These are phyloP conservation scores for Trypanosoma brucei DNA, from an alignment of 208 protist species.

Conservation along the genomic window DNA sequence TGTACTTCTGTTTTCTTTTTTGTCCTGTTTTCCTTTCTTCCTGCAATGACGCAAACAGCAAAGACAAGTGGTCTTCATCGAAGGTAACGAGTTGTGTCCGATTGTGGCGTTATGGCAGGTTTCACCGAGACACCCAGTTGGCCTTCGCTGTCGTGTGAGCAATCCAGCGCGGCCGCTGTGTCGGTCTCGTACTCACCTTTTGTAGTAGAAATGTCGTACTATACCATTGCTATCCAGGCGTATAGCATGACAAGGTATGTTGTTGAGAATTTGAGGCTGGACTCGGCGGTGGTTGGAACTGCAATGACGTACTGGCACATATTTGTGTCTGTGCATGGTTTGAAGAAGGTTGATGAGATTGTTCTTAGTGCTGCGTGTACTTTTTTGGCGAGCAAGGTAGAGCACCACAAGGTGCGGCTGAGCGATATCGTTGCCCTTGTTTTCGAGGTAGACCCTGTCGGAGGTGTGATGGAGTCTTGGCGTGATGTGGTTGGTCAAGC, in stretches of 20 bases:
- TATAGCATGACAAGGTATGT: slow-evolving; percentile 73
- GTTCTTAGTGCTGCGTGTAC: slow-evolving; percentile 72
- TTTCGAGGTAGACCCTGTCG: slow-evolving; percentile 50
- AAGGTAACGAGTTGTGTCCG: too few species aligned
- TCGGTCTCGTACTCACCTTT: slow-evolving; percentile 7
- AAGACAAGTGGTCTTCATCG: too few species aligned
- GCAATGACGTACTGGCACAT: slow-evolving; percentile 85
- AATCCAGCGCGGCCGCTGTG: neutral
- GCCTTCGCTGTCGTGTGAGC: slow-evolving; percentile 13
- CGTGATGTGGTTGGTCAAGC: slow-evolving; percentile 58
- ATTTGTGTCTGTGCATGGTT: slow-evolving; percentile 60
- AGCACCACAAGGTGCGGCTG: slow-evolving; percentile 75
- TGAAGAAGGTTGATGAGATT: slow-evolving; percentile 51
- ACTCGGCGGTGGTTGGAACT: slow-evolving; percentile 54
- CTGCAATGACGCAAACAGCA: too few species aligned
- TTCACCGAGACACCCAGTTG: neutral
- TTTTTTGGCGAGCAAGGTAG: slow-evolving; percentile 83
- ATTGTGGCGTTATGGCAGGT: too few species aligned
- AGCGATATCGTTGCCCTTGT: slow-evolving; percentile 48
- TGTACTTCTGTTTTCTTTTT: too few species aligned
- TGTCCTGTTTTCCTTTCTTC: too few species aligned
- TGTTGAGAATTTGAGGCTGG: slow-evolving; percentile 49
- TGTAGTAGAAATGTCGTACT: slow-evolving; percentile 36
- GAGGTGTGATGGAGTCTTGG: slow-evolving; percentile 43
- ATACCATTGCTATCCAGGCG: slow-evolving; percentile 38